Conservation (phyloP, 495 filamentous ascomycete genomes). For the Delitschia confertaspora region DNA sequence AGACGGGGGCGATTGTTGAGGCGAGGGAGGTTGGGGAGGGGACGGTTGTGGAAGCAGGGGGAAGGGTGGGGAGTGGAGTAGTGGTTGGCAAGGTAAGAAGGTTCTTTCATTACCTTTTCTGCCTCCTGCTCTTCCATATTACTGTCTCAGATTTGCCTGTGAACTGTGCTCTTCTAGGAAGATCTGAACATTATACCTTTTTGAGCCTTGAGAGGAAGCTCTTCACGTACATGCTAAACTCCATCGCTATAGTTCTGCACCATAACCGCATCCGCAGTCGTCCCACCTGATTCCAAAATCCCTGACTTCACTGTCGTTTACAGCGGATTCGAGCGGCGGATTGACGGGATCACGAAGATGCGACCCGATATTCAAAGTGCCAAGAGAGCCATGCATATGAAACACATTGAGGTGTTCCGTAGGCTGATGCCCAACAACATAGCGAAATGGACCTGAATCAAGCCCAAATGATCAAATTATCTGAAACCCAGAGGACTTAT, state of each 20-base stretch:
- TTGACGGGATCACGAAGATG: conserved; percentile 39
- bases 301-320: conserved; percentile 60
- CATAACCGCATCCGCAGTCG: conserved; percentile 45
- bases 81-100: conserved; percentile 58
- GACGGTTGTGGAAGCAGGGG: conserved; percentile 51
- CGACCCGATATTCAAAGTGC: conserved; percentile 41
- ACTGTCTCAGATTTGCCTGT: background rate
- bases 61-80: conserved; percentile 50
- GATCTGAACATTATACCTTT: conserved; percentile 1
- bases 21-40: conserved; percentile 55
- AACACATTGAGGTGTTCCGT: conserved; percentile 55
- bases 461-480: no score
- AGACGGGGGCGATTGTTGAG: conserved; percentile 55
- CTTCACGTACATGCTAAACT: no score
- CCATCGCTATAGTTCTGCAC: conserved; percentile 45
- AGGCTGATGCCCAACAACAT: conserved; percentile 55
- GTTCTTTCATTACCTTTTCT: no score
- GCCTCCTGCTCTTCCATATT: conserved; percentile 7
- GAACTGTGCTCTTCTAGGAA: background rate
- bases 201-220: background rate
- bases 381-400: conserved; percentile 46
- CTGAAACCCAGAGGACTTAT: no score
- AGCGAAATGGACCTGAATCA: conserved; percentile 42
- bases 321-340: conserved; percentile 45
- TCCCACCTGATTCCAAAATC: conserved; percentile 46